phyloP scores from a whole-genome alignment of 352 stramenopile species.

The Blastocystis hominis region DNA sequence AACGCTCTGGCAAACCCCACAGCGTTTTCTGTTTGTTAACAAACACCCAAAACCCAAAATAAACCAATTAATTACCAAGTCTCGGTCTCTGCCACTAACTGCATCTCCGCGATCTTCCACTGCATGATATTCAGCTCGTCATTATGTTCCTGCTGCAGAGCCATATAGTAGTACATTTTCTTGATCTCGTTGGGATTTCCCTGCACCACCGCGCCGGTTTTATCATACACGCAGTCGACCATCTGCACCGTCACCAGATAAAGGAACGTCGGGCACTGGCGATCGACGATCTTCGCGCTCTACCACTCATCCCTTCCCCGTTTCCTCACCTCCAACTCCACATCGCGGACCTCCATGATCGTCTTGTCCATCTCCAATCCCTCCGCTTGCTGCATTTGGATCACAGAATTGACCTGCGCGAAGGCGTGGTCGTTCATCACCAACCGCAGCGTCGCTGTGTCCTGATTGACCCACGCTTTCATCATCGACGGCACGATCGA shows the following conservation, averaged over 20 bases:
- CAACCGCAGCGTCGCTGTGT: conserved; percentile 49
- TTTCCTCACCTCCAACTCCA: conserved; percentile 1
- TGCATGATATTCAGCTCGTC: conserved; percentile 55
- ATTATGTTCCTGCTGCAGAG: conserved; percentile 56
- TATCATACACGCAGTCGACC: conserved; percentile 47
- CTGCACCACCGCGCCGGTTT: conserved; percentile 11
- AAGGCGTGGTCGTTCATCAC: conserved; percentile 54
- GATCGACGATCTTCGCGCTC: conserved; percentile 50
- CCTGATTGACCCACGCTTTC: conserved; percentile 42
- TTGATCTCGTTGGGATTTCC: conserved; percentile 55
- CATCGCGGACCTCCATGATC: conserved; percentile 42
- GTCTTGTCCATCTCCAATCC: conserved; percentile 52
- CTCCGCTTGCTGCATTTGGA: conserved; percentile 53
- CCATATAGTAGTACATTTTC: conserved; percentile 57
- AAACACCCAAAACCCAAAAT: conserved; percentile 18
- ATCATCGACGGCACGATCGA: conserved; percentile 43
- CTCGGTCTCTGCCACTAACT: conserved; percentile 48
- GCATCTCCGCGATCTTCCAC: conserved; percentile 58
- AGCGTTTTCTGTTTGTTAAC: conserved; percentile 18
- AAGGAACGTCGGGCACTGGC: conserved; percentile 42
- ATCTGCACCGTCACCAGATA: conserved; percentile 54
- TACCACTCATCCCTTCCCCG: neutral
- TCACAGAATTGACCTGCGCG: conserved; percentile 43
- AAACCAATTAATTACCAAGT: conserved; percentile 53
- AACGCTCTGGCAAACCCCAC: neutral